Evolutionary conservation across 768 basidiomycete species (phyloP).

Genomic region (Kwoniella europaea): DNA sequence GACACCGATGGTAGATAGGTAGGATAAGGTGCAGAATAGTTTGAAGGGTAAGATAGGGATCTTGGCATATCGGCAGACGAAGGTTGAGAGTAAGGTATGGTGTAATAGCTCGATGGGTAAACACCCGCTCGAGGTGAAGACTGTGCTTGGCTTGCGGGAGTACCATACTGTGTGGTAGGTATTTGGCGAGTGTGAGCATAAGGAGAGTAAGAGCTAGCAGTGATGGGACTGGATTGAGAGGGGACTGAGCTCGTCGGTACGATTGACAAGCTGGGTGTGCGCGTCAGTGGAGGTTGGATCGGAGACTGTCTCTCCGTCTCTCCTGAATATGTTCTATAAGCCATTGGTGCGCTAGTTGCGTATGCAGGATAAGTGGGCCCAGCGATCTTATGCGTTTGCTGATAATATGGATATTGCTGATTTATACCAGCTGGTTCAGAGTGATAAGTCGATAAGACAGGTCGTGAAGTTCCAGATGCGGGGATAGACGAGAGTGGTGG

Average conservation of each 20-base stretch:
- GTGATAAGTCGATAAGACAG: slow-evolving; percentile 27
- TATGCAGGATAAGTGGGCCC: slow-evolving; percentile 29
- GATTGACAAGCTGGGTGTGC: slow-evolving; percentile 33
- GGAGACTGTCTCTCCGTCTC: slow-evolving; percentile 28
- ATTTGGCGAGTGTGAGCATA: slow-evolving; percentile 29
- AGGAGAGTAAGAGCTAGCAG: slow-evolving; percentile 17
- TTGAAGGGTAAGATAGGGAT: slow-evolving; percentile 48
- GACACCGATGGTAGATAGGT: slow-evolving; percentile 34
- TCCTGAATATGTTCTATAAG: slow-evolving; percentile 43
- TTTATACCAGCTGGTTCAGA: slow-evolving; percentile 31
- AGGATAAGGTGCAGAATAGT: slow-evolving; percentile 33
- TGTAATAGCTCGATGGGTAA: slow-evolving; percentile 34
- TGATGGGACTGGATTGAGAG: slow-evolving; percentile 22
- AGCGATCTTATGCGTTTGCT: slow-evolving; percentile 16
- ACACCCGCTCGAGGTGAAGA: slow-evolving; percentile 27
- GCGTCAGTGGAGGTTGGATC: slow-evolving; percentile 18
- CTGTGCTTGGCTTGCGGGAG: slow-evolving; percentile 21
- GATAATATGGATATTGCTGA: slow-evolving; percentile 32
- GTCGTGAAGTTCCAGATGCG: slow-evolving; percentile 31
- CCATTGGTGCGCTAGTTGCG: slow-evolving; percentile 37
- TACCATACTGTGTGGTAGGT: slow-evolving; percentile 15
- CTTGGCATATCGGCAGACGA: slow-evolving; percentile 47
- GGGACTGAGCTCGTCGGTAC: slow-evolving; percentile 16
- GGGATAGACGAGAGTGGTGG: slow-evolving; percentile 42
- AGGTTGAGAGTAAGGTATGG: slow-evolving; percentile 32